Percentiles rank a stretch among this genome's conserved stretches.
Evolutionary conservation across 169 alveolate genomes (phyloP).

Genomic region (Neospora caninum): DNA sequence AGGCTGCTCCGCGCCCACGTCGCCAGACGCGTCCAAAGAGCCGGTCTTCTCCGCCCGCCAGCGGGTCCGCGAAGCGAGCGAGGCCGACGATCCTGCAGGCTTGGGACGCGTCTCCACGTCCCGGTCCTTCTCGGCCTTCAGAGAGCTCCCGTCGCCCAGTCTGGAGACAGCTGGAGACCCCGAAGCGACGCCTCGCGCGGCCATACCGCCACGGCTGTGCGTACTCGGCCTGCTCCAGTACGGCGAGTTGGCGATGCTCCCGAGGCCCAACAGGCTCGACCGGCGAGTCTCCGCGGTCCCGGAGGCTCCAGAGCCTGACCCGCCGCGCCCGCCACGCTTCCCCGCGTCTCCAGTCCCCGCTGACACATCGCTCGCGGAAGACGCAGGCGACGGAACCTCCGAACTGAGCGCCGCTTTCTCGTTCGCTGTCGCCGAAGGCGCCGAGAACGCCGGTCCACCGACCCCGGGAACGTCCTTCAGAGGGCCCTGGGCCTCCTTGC

Average conservation of each 20-base stretch:
- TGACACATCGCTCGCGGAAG: neutral
- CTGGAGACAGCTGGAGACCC: neutral
- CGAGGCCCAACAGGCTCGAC: neutral
- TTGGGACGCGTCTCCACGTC: neutral
- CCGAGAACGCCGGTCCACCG: neutral
- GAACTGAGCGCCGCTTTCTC: neutral
- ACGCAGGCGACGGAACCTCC: neutral
- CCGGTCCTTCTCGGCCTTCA: neutral
- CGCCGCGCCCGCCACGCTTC: neutral
- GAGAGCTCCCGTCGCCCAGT: neutral
- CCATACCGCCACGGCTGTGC: too few species aligned
- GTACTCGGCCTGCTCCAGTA: constrained; percentile 42
- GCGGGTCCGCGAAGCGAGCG: neutral
- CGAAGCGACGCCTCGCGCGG: neutral
- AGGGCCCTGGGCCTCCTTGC: neutral
- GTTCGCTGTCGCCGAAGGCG: neutral
- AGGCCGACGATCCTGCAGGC: neutral
- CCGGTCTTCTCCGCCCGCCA: neutral
- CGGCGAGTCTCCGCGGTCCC: neutral
- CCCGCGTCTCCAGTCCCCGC: neutral
- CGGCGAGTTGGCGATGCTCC: constrained; percentile 33
- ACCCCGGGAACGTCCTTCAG: neutral
- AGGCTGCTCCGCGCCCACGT: too few species aligned
- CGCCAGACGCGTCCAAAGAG: too few species aligned
- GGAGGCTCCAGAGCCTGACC: neutral